Evolutionary conservation across 148 eudicot genomes (phyloP), one percentile per base, ranked within the genome.

Genomic region (Beta vulgaris): DNA sequence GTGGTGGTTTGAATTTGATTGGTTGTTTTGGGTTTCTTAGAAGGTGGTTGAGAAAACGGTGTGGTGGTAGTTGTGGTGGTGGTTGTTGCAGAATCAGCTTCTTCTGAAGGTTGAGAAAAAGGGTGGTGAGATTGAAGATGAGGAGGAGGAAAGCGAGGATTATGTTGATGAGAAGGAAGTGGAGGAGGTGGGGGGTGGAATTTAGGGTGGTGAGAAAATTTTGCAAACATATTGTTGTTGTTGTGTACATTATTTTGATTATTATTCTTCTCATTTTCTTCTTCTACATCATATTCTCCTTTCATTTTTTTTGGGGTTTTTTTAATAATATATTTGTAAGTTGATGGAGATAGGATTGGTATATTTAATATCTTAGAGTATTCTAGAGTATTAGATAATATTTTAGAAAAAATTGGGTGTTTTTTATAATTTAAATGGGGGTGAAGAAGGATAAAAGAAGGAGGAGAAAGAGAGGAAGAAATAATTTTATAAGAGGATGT

Each of bases 241-340:
- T 36, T 53, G 31, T 13, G 48, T 5, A 23, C 12, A 15, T 73
- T 25, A 15, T 78, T 7, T 23, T 54, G 42, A 31, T 18, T 43
- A 39, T 35, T 43, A 48, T 71, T 66, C 39, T 43, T 46, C n/a
- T n/a, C n/a, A 6, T 69, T 78, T 63, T 83, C 73, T 42, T 73
- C 72, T 37, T 84, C 86, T 60, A 78, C 84, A 61, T 36, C 62
- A 51, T 71, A 82, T 40, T 86, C 88, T 0, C 88, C 85, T 76
- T 88, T 88, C 91, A 88, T 88, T 49, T 55, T 43, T 43, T 31
- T 32, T 34, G 6, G 6, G 9, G 9, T 39, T 3, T 3, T 3
- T 39, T 39, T 3, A 39, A 3, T 39, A 39, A n/a, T 51, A 78
- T 34, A 29, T 2, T 54, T 31, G 6, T 48, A 23, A 39, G 23